phyloP scores from a whole-genome alignment of 2,329 filamentous ascomycete genomes.

The Neoascochyta sp. region DNA sequence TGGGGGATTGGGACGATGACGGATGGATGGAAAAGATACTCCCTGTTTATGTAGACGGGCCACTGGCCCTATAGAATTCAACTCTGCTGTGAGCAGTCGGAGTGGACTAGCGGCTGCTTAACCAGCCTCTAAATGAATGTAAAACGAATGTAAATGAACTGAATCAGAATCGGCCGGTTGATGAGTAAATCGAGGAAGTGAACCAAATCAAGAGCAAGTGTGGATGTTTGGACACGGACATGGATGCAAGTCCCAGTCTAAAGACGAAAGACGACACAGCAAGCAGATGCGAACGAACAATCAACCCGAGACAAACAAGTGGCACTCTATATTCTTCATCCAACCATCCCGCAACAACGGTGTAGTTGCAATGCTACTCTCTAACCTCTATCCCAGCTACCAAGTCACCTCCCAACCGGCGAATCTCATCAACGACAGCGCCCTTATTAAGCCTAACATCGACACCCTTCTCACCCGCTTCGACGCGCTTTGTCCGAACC shows the following conservation, averaged over 20 bases:
- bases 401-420: conserved; percentile 57
- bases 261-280: no score
- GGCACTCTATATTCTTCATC: no score
- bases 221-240: no score
- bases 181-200: no score
- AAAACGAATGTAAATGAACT: no score
- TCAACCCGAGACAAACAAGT: no score
- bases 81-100: conserved; percentile 2
- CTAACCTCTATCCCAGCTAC: conserved; percentile 44
- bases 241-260: no score
- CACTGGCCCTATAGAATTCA: conserved; percentile 2
- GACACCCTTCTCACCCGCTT: conserved; percentile 41
- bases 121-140: conserved; percentile 10
- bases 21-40: conserved; percentile 11
- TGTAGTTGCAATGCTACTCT: no score
- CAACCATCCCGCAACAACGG: no score
- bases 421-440: conserved; percentile 69
- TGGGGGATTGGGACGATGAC: conserved; percentile 6
- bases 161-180: no score
- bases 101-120: conserved; percentile 8
- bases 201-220: no score
- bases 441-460: conserved; percentile 63
- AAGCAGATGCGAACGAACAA: no score
- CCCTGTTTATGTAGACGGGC: conserved; percentile 10
- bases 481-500: conserved; percentile 24